Base-by-base conservation (phyloP, 2,329 filamentous ascomycete species). In the Colletotrichum spinosum region DNA sequence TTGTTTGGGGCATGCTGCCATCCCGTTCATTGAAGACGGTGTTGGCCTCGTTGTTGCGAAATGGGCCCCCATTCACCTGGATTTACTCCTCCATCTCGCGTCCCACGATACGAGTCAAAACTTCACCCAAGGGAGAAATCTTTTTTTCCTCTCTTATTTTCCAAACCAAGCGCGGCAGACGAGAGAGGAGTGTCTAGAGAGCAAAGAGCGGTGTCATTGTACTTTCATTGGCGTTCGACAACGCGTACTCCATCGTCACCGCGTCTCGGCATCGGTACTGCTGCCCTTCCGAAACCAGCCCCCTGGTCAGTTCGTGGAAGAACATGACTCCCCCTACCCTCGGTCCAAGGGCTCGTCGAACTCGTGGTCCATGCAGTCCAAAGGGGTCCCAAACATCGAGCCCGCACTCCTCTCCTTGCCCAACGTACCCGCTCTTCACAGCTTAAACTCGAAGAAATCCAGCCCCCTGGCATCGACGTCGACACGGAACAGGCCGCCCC, bases 401-500 rank as follows among this genome's bases (percentile, higher is more conserved):
- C 25, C 25, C 25, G 25, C 4, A 25, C 25, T 25, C 25, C 4
- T 25, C 25, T 25, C 25, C 25, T 25, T 25, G 25, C 25, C 25
- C 3, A 25, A 25, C 25, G 25, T 25, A 25, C 25, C 25, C 25
- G 25, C 25, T 25, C 25, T 25, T 54, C 39, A 63, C 59, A 89
- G 78, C 78, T 84, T 89, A 76, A 92, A 93, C 75, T 88, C 84
- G 77, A 89, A 87, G 68, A 87, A 83, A 56, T 83, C 81, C 73
- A 89, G 71, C 1, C 93, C 92, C 71, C 78, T 81, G 3, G 91
- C 86, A 3, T 92, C 92, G 67, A 97, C 92, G 74, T 96, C 87
- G 53, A 95, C 85, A 75, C 84, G 88, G 78, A 93, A 97, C 67
- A 96, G 73, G 34, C 86, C 89, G 2, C 94, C 94, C 39, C 89